Evolutionary conservation across 2,329 filamentous ascomycete species (phyloP), one percentile per base, ranked within the genome.

Genomic region (Saccharata proteae): DNA sequence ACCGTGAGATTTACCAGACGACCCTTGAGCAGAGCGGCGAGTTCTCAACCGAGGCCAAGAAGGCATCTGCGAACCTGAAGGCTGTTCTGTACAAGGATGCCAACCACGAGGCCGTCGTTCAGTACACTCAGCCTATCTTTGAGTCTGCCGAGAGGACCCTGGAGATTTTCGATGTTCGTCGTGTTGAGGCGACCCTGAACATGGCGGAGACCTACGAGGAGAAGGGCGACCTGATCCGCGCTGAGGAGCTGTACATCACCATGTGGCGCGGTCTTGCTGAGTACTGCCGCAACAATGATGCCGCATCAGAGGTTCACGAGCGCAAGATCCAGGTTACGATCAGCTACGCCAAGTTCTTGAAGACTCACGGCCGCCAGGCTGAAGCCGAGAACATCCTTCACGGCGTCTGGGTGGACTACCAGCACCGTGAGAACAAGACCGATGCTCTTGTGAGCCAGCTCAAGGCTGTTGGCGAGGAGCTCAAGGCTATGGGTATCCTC

Each of bases 181-280:
- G 33, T 30, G 33, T 35, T 16, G 33, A 30, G 27, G 30, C 30
- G 22, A 35, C 33, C 8, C 33, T 35, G 17, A 22, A 25, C 14
- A 35, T 35, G 33, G 33, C 33, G 17, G 23, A 30, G 27, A 35
- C 33, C 20, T 47, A 43, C 32, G 45, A 47, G 24, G 43, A 46
- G 34, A 38, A 42, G 12, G 37, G 43, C 16, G 43, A 47, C 26
- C 16, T 46, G n/a, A 40, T 40, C 37, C 39, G 34, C 8, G 45
- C 45, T 13, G 45, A 47, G 32, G 40, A 46, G 28, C 35, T 43
- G 8, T 36, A 46, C 9, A 41, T 47, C 7, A 26, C 33, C 18
- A 16, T 35, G 12, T 35, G 33, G 33, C 33, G 33, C 18, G 33
- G 33, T n/a, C 33, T 35, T 18, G 30, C 27, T 7, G 27, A 35